These are phyloP conservation scores for Aspergillus amoenus DNA, from an alignment of 2,329 filamentous ascomycete genomes.

Conservation along the genomic window DNA sequence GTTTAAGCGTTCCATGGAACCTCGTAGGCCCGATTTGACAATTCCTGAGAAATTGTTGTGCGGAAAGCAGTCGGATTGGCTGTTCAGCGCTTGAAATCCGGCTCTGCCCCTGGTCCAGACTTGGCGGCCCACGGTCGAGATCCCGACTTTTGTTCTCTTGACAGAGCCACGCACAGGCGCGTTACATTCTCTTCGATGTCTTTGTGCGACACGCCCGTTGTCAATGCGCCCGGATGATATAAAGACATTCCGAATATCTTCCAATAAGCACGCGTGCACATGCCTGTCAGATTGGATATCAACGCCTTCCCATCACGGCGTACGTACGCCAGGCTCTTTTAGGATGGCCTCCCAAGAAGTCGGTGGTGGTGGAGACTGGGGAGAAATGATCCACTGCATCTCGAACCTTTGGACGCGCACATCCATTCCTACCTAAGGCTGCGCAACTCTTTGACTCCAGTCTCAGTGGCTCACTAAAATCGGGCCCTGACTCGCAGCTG, in stretches of 20 bases:
- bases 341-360: background rate
- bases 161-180: background rate
- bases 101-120: slow-evolving; percentile 4
- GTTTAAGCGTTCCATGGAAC: background rate
- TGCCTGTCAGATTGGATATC: background rate
- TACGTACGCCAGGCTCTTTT: background rate
- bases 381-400: background rate
- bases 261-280: background rate
- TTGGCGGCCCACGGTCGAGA: background rate
- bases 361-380: background rate
- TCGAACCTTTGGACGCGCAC: background rate
- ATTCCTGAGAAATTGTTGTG: background rate
- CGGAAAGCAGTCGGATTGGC: slow-evolving; percentile 8
- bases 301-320: too few species aligned
- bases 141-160: background rate
- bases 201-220: background rate
- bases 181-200: background rate
- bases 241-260: background rate
- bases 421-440: background rate
- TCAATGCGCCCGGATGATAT: background rate
- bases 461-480: background rate
- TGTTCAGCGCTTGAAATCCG: background rate
- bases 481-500: background rate
- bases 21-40: background rate
- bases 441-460: background rate